Percentiles rank a stretch among this genome's conserved stretches.
Evolutionary conservation across 2,329 filamentous ascomycete species (phyloP).

Genomic region (Eutypella sp.): DNA sequence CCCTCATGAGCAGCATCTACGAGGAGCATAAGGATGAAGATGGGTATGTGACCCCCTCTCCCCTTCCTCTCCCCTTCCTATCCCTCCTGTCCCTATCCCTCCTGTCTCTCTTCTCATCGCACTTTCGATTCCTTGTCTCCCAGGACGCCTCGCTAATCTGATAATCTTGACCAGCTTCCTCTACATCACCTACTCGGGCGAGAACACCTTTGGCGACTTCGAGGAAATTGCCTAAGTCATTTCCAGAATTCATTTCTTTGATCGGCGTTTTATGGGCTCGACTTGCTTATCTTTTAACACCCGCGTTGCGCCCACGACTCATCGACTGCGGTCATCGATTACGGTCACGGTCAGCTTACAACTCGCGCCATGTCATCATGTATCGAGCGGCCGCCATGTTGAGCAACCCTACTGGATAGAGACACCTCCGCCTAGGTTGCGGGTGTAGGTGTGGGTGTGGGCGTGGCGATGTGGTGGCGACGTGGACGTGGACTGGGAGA

Average conservation of each 20-base stretch:
- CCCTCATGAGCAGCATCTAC: conserved; percentile 99
- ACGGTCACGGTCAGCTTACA: not conserved
- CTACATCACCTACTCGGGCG: conserved; percentile 98
- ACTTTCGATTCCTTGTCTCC: too few species aligned
- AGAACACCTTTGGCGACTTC: conserved; percentile 98
- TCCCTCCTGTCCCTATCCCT: not conserved
- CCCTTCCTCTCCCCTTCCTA: not conserved
- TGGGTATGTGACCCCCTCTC: conserved; percentile 42
- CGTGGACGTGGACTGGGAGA: too few species aligned
- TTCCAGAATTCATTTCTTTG: not conserved
- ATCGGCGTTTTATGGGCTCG: conserved; percentile 1
- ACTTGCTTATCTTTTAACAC: not conserved
- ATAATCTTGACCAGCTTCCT: conserved; percentile 65
- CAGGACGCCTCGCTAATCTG: conserved; percentile 9
- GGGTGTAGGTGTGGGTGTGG: not conserved
- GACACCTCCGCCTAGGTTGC: not conserved
- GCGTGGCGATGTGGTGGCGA: not conserved
- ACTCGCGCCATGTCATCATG: not conserved
- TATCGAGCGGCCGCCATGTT: too few species aligned
- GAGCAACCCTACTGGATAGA: too few species aligned
- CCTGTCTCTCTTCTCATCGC: not conserved
- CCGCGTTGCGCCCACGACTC: too few species aligned
- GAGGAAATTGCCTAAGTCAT: conserved; percentile 35
- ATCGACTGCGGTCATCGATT: not conserved
- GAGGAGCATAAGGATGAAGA: conserved; percentile 94